These are phyloP conservation scores for Cupressus sempervirens DNA, from an alignment of 75 land plant genomes.

Conservation along the genomic window DNA sequence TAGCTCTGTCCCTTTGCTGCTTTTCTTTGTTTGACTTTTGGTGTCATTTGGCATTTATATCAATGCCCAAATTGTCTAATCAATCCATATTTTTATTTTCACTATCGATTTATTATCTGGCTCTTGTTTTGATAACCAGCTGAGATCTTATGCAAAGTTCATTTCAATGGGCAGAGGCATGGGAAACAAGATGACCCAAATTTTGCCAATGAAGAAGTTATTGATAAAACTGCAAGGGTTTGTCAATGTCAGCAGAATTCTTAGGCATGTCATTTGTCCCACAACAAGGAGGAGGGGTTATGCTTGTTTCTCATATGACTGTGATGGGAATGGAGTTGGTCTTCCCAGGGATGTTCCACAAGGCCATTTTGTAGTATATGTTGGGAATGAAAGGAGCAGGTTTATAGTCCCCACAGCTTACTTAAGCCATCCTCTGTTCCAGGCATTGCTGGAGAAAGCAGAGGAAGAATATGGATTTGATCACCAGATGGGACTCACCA, in stretches of 20 bases:
- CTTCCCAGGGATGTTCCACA: slow-evolving; percentile 54
- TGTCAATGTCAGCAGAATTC: not conserved
- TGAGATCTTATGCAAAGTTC: not conserved
- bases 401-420: slow-evolving; percentile 54
- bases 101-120: not conserved
- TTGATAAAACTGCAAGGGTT: not conserved
- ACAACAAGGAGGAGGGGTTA: not conserved
- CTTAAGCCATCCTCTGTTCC: slow-evolving; percentile 48
- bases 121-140: not conserved
- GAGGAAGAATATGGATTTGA: slow-evolving; percentile 67
- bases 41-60: not conserved
- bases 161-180: not conserved
- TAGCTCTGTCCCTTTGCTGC: not conserved
- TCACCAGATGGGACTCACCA: slow-evolving; percentile 51
- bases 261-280: not conserved
- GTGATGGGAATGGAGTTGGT: slow-evolving; percentile 10
- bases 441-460: slow-evolving; percentile 36
- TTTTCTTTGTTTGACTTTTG: not conserved
- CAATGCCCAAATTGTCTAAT: not conserved
- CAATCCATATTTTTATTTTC: not conserved
- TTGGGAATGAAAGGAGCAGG: slow-evolving; percentile 34
- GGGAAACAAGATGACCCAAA: not conserved
- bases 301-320: slow-evolving; percentile 29
- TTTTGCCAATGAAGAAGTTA: not conserved
- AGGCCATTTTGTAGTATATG: slow-evolving; percentile 62